Conservation (phyloP, 768 basidiomycete species). For the Boletus coccyginus region DNA sequence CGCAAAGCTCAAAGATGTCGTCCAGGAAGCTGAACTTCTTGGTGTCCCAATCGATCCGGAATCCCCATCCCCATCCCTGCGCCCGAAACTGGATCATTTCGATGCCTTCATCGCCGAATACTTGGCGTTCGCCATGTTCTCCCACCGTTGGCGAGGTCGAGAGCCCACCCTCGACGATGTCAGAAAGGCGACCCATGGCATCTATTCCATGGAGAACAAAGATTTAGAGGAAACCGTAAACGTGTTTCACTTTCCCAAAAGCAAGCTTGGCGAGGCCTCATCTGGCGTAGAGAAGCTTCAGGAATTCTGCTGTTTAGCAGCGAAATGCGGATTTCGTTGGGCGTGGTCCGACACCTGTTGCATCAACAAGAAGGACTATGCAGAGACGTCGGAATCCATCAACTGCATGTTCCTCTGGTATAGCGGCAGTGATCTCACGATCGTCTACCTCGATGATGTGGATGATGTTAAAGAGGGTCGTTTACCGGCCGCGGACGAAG, state of each 20-base stretch:
- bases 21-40: background rate
- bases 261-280: background rate
- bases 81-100: constrained; percentile 2
- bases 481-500: background rate
- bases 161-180: constrained; percentile 21
- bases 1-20: background rate
- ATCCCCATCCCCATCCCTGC: background rate
- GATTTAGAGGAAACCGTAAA: background rate
- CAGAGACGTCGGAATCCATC: constrained; percentile 28
- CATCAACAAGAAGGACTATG: constrained; percentile 23
- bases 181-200: constrained; percentile 3
- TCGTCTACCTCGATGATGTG: constrained; percentile 29
- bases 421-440: constrained; percentile 22
- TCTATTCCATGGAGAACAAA: constrained; percentile 16
- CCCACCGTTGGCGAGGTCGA: constrained; percentile 23
- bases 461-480: constrained; percentile 21
- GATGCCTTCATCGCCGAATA: constrained; percentile 15
- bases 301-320: constrained; percentile 27
- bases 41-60: background rate
- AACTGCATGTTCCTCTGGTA: constrained; percentile 32
- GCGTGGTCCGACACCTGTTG: constrained; percentile 31
- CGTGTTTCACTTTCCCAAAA: background rate
- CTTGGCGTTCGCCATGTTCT: constrained; percentile 28
- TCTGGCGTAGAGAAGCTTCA: constrained; percentile 24
- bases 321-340: constrained; percentile 31